These are phyloP conservation scores for Jimgerdemannia lactiflua DNA, from an alignment of 192 early-diverging fungal genomes.

Conservation along the genomic window DNA sequence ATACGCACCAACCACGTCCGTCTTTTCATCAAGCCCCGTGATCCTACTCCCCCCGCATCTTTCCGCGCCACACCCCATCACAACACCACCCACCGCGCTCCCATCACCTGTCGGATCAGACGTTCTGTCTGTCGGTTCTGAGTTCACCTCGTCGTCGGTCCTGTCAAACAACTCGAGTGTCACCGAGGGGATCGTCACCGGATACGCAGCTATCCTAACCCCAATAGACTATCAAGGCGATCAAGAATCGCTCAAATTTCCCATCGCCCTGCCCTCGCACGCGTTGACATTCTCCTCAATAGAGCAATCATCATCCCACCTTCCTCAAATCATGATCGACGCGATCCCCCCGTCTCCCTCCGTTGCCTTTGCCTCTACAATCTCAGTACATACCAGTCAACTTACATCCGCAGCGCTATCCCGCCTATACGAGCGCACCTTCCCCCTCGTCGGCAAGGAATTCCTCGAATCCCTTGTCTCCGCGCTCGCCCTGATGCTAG, in stretches of 20 bases:
- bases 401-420: conserved; percentile 6
- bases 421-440: conserved; percentile 16
- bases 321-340: background rate
- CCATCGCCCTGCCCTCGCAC: background rate
- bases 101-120: background rate
- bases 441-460: conserved; percentile 10
- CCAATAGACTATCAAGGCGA: background rate
- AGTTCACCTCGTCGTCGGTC: background rate
- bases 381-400: background rate
- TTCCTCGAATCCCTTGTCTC: conserved; percentile 20
- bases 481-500: conserved; percentile 10
- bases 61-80: background rate
- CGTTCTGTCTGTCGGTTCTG: background rate
- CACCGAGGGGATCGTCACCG: background rate
- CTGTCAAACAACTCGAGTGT: background rate
- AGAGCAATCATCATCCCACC: background rate
- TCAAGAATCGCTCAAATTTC: background rate
- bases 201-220: background rate
- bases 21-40: background rate
- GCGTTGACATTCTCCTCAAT: background rate
- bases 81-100: background rate
- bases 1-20: background rate
- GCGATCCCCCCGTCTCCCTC: background rate
- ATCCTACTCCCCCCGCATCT: background rate
- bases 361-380: background rate